Evolutionary conservation across 208 protist genomes (phyloP), one percentile per base, ranked within the genome.

Genomic region (Naegleria fowleri): DNA sequence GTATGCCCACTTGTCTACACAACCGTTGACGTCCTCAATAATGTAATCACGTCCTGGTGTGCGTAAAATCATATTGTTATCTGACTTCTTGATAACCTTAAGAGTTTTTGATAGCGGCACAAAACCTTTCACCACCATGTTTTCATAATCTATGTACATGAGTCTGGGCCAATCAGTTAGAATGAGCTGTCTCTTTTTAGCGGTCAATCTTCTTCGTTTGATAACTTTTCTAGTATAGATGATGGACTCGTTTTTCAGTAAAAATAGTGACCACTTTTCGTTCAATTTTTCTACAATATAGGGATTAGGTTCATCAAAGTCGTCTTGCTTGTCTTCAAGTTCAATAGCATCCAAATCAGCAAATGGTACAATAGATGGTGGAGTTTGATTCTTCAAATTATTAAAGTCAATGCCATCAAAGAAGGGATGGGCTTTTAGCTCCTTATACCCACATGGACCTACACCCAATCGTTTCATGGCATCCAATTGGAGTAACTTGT

Each of bases 341-440:
- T 79, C 67, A 25, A 36, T 13, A 79, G 6, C n/a, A 79, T 36
- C 9, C n/a, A 79, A 79, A 7, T 79, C n/a, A 36, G 67, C 29
- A 29, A 67, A 67, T 29, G 55, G 36, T 33, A 87, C 40, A 22
- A 89, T 41, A 0, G 9, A 40, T 19, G 87, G 87, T 9, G 87
- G 87, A 36, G 33, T 90, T n/a, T 51, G 29, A 51, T 90, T n/a
- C 38, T 51, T 79, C 33, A 90, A 90, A 51, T 39, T 79, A 13
- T 5, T 9, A 83, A 92, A 93, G 22, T 93, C 75, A n/a, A 92
- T 92, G 25, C 36, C 33, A 36, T 91, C 25, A 79, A 93, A 93
- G 75, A 93, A 91, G 1, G 48, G 40, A 83, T 93, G 92, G 16
- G n/a, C 6, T 36, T 93, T 91, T n/a, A 93, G 29, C 39, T 79